These are phyloP conservation scores for Suillus weaverae DNA, from an alignment of 768 basidiomycete species.

Conservation along the genomic window DNA sequence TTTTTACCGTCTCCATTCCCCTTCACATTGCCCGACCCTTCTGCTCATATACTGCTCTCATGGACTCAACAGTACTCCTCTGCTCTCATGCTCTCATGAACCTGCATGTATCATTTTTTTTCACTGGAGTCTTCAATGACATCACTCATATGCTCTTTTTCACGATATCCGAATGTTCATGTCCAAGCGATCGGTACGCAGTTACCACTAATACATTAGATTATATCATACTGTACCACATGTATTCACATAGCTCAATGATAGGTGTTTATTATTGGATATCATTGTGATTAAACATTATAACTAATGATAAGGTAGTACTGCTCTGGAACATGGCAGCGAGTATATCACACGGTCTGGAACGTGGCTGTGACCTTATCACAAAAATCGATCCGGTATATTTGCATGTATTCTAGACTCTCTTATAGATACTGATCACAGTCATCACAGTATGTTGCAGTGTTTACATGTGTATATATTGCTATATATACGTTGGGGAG, in stretches of 20 bases:
- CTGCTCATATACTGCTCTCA: neutral
- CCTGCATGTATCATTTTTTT: neutral
- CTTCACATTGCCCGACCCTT: neutral
- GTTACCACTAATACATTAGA: neutral
- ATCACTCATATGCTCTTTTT: neutral
- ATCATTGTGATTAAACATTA: neutral
- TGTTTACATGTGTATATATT: no score
- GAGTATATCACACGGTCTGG: no score
- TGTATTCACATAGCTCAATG: neutral
- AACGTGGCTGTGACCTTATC: no score
- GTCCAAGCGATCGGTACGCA: neutral
- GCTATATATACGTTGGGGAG: no score
- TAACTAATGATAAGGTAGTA: neutral
- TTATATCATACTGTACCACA: neutral
- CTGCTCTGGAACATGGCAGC: no score
- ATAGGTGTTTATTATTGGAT: neutral
- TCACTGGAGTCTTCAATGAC: neutral
- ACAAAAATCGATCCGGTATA: no score
- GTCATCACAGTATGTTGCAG: no score
- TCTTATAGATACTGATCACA: no score
- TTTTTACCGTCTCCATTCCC: neutral
- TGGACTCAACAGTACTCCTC: neutral
- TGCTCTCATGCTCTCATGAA: neutral
- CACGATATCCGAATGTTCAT: neutral
- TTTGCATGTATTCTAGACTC: no score